These are phyloP conservation scores for Theobroma cacao DNA, from an alignment of 345 rosid species.

Conservation along the genomic window DNA sequence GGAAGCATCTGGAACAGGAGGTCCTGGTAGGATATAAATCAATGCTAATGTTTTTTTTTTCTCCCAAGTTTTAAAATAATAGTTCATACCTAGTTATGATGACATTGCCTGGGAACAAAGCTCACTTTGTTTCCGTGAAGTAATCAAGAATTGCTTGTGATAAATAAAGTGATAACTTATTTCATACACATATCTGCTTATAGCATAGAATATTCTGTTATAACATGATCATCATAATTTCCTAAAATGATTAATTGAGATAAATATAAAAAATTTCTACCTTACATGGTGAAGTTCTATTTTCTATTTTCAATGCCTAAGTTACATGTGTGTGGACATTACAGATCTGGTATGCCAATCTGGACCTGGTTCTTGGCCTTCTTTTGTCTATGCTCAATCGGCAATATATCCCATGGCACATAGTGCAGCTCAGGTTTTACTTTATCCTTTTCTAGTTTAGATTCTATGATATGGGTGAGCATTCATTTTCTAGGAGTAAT, in stretches of 20 bases:
- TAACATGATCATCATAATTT: neutral
- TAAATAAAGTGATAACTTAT: neutral
- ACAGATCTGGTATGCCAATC: slow-evolving; percentile 98
- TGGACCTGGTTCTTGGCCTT: slow-evolving; percentile 96
- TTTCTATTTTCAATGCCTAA: slow-evolving; percentile 10
- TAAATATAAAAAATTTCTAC: neutral
- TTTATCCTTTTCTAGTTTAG: slow-evolving; percentile 15
- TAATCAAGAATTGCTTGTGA: neutral
- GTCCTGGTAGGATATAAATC: slow-evolving; percentile 61
- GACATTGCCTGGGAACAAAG: neutral
- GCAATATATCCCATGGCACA: slow-evolving; percentile 91
- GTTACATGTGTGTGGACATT: slow-evolving; percentile 4
- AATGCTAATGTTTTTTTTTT: neutral
- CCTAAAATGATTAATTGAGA: neutral
- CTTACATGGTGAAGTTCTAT: neutral
- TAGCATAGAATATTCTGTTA: neutral
- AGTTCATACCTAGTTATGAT: neutral
- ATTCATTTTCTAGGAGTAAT: neutral
- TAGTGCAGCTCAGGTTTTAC: slow-evolving; percentile 94
- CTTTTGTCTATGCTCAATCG: slow-evolving; percentile 77
- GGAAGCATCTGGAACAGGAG: slow-evolving; percentile 97
- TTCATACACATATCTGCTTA: neutral
- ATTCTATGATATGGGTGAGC: slow-evolving; percentile 12
- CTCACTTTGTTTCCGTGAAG: neutral
- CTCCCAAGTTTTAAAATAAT: neutral